phyloP scores from a whole-genome alignment of 352 stramenopile species.

The Pythium myriotylum region DNA sequence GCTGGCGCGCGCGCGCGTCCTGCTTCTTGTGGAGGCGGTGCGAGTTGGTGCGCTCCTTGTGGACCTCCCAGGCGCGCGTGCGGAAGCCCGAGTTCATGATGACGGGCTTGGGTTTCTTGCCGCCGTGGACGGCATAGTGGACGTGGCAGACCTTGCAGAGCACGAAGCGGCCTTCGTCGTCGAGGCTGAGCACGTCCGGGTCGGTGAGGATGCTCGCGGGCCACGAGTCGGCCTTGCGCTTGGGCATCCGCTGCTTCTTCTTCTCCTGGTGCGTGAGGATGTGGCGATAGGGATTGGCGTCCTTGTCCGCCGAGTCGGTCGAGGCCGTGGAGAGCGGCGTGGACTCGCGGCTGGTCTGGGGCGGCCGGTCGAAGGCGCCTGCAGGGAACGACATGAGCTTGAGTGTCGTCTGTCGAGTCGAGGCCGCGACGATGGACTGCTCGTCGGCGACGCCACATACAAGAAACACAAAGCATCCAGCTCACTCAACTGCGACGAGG shows the following conservation, averaged over 20 bases:
- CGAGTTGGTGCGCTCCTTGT: slow-evolving; percentile 82
- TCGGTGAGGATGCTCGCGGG: slow-evolving; percentile 67
- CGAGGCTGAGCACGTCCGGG: slow-evolving; percentile 74
- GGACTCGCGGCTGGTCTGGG: slow-evolving; percentile 20
- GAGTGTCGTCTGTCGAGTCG: slow-evolving; percentile 13
- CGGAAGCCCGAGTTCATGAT: slow-evolving; percentile 87
- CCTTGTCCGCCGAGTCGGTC: slow-evolving; percentile 16
- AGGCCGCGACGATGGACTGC: slow-evolving; percentile 20
- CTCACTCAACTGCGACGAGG: slow-evolving; percentile 25
- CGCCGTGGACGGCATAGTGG: slow-evolving; percentile 78
- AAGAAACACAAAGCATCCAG: slow-evolving; percentile 26
- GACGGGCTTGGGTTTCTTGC: slow-evolving; percentile 80
- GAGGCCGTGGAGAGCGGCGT: slow-evolving; percentile 14
- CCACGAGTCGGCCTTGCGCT: slow-evolving; percentile 81
- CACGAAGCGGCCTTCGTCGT: slow-evolving; percentile 78
- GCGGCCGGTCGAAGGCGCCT: slow-evolving; percentile 14
- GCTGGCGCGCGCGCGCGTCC: slow-evolving; percentile 16
- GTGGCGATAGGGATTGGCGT: slow-evolving; percentile 21
- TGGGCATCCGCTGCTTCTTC: slow-evolving; percentile 59
- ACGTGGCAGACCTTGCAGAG: slow-evolving; percentile 84
- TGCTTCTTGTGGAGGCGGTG: slow-evolving; percentile 74
- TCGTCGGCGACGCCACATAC: slow-evolving; percentile 29
- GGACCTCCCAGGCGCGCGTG: slow-evolving; percentile 76
- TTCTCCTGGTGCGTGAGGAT: slow-evolving; percentile 44
- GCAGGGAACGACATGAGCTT: slow-evolving; percentile 31